Percentiles rank a stretch among this genome's conserved stretches.
Conservation (phyloP, 2,329 filamentous ascomycete species). For the Cordyceps fumosorosea region DNA sequence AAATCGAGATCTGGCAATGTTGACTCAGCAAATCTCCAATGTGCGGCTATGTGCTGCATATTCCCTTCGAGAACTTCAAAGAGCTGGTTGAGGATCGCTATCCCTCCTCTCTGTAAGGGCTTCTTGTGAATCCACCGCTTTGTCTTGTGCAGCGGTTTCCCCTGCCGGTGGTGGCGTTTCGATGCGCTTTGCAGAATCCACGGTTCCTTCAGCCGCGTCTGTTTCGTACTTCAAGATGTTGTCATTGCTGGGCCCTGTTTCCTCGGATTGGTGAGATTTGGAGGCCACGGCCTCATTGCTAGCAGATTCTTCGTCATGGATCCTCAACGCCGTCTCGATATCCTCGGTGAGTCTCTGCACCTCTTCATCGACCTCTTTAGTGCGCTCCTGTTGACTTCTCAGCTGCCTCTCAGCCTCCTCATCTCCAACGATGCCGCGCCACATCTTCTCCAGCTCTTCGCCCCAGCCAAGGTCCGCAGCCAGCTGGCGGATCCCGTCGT, state of each 20-base stretch:
- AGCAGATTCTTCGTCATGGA: conserved; percentile 20
- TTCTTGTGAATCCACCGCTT: not conserved
- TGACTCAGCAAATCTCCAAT: not conserved
- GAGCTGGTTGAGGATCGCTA: not conserved
- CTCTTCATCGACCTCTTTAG: conserved; percentile 36
- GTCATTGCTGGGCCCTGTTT: conserved; percentile 25
- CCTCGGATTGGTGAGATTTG: conserved; percentile 9
- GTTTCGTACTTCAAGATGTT: not conserved
- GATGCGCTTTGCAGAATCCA: not conserved
- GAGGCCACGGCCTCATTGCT: conserved; percentile 3
- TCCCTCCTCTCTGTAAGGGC: not conserved
- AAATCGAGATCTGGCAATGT: not conserved
- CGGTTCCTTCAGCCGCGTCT: not conserved
- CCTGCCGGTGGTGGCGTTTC: not conserved
- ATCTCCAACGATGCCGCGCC: conserved; percentile 61
- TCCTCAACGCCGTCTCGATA: conserved; percentile 27
- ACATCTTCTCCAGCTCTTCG: conserved; percentile 72
- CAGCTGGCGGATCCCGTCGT: conserved; percentile 70
- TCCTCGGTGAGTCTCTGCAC: conserved; percentile 33
- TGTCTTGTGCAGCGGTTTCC: not conserved
- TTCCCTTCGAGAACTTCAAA: not conserved
- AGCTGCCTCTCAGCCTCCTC: conserved; percentile 47
- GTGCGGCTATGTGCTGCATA: not conserved
- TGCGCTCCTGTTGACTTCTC: conserved; percentile 23
- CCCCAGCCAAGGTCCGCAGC: conserved; percentile 79